Evolutionary conservation across 345 rosid species (phyloP).

Genomic region (Eucalyptus caleyi): DNA sequence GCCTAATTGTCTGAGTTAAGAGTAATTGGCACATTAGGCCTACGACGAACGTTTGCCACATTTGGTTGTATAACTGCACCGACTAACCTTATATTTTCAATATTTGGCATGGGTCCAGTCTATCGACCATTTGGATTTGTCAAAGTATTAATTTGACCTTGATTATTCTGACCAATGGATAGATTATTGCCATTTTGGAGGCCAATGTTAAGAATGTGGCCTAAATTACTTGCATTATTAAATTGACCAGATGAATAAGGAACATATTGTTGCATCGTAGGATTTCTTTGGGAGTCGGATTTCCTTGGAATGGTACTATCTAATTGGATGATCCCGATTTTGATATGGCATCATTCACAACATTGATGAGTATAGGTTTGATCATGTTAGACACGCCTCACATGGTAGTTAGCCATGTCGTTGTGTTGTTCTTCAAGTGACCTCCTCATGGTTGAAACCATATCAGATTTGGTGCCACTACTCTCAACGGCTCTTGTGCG

Average conservation of each 20-base stretch:
- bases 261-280: neutral
- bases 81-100: neutral
- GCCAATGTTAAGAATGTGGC: neutral
- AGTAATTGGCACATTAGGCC: neutral
- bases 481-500: neutral
- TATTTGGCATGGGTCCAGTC: neutral
- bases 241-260: neutral
- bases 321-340: neutral
- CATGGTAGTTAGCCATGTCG: neutral
- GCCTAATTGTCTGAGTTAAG: neutral
- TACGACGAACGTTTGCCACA: neutral
- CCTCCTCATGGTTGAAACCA: neutral
- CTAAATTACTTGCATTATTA: neutral
- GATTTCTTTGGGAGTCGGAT: neutral
- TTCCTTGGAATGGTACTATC: neutral
- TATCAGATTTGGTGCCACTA: neutral
- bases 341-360: neutral
- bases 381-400: neutral
- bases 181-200: neutral
- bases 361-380: neutral
- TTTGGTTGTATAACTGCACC: neutral
- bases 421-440: neutral
- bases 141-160: neutral
- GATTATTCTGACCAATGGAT: neutral
- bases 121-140: neutral